Base-by-base conservation (phyloP, 345 rosid genomes). In the Rhodamnia rubescens region DNA sequence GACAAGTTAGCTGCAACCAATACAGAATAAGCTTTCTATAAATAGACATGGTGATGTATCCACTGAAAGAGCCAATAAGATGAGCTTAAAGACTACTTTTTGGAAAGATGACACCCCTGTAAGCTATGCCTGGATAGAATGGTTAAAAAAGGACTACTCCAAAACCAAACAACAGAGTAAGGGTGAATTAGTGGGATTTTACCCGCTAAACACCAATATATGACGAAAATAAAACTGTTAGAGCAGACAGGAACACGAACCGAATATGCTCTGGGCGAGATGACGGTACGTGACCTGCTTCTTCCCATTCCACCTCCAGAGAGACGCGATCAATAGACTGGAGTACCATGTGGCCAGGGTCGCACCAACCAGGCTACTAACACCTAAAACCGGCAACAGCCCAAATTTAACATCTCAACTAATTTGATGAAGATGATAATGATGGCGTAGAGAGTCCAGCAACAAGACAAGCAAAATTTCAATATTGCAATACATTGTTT, bases 311-410 rank as follows among this genome's bases (percentile, higher is more conserved):
- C 93, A 89, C 87, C 85, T 88, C 92, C 94, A 92, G 51, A 91
- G 78, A 57, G 94, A 90, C 13, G 93, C 91, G 78, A 91, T 89
- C 52, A 90, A 52, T 52, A 92, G 58, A 83, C 92, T 91, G 11
- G 93, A 90, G 85, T 91, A 91, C 92, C 92, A 90, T 4, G 93
- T 90, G n/a, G 92, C 91, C 51, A 92, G 52, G 7, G 94, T 92
- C 61, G 88, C 92, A 56, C 88, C 87, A 47, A 91, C 91, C 86
- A 92, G 87, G 86, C 93, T 87, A 84, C 89, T 88, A 24, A 91
- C 92, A 55, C 94, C 94, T 92, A 55, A 15, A 56, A 49, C 20
- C 83, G 27, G 78, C 42, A 22, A 2, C 50, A 40, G 36, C 3
- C 47, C 36, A 50, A 52, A 32, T 18, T 5, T 13, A 57, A 11